Evolutionary conservation across 2,329 filamentous ascomycete species (phyloP).

Genomic region (Penicillium sp.): DNA sequence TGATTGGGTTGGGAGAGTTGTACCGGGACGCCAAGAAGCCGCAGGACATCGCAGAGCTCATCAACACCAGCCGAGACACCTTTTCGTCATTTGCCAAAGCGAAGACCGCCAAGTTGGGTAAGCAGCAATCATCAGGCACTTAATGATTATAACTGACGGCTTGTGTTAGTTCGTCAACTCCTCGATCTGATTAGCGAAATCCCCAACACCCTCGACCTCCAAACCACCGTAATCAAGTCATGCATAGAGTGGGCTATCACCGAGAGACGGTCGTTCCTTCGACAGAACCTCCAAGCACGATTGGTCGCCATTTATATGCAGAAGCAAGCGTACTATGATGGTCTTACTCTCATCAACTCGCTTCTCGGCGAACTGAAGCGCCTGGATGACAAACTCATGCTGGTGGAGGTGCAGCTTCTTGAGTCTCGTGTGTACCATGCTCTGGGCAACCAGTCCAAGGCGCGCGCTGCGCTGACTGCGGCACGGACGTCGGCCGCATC

Average conservation of each 20-base stretch:
- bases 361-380: slow-evolving; percentile 96
- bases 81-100: slow-evolving; percentile 97
- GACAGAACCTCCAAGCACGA: slow-evolving; percentile 95
- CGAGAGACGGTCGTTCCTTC: slow-evolving; percentile 91
- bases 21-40: slow-evolving; percentile 80
- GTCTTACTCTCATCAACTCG: slow-evolving; percentile 92
- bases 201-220: slow-evolving; percentile 89
- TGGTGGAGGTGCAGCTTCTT: slow-evolving; percentile 96
- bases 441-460: slow-evolving; percentile 93
- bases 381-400: slow-evolving; percentile 94
- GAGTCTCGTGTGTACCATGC: slow-evolving; percentile 98
- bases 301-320: slow-evolving; percentile 93
- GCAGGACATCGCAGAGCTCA: slow-evolving; percentile 82
- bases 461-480: slow-evolving; percentile 88
- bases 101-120: slow-evolving; percentile 97
- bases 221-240: slow-evolving; percentile 94
- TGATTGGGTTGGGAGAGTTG: slow-evolving; percentile 86
- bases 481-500: slow-evolving; percentile 93
- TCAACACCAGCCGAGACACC: slow-evolving; percentile 85
- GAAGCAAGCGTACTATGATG: slow-evolving; percentile 96
- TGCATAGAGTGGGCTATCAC: slow-evolving; percentile 99
- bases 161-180: slow-evolving; percentile 77
- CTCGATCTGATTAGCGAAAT: slow-evolving; percentile 94
- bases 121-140: slow-evolving; percentile 29
- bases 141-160: slow-evolving; percentile 1